These are phyloP conservation scores for Apiospora pterosperma DNA, from an alignment of 2,329 filamentous ascomycete genomes.

Conservation along the genomic window DNA sequence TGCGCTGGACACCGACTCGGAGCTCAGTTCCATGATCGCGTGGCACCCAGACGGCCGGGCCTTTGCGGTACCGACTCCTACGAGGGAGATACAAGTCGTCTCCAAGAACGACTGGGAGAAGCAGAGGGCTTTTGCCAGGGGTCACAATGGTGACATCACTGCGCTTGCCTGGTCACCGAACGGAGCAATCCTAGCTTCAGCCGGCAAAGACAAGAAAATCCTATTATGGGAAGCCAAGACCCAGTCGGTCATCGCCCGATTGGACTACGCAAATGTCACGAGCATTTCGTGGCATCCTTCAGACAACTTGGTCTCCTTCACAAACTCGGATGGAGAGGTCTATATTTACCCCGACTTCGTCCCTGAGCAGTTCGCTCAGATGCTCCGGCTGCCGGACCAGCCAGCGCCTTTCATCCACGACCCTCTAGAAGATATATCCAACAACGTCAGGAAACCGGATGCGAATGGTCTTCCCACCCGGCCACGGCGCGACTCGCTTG, in stretches of 20 bases:
- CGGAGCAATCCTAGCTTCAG: conserved; percentile 76
- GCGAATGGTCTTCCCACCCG: conserved; percentile 52
- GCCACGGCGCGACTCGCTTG: conserved; percentile 60
- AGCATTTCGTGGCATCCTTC: conserved; percentile 88
- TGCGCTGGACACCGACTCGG: conserved; percentile 70
- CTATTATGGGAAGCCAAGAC: conserved; percentile 87
- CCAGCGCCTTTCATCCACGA: conserved; percentile 85
- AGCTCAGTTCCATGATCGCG: conserved; percentile 68
- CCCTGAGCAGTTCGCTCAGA: conserved; percentile 50
- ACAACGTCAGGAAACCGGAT: conserved; percentile 55
- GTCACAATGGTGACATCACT: conserved; percentile 81
- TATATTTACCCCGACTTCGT: conserved; percentile 80
- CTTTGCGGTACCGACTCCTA: conserved; percentile 81
- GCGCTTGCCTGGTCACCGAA: conserved; percentile 93
- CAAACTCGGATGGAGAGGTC: conserved; percentile 87
- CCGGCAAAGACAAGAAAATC: conserved; percentile 65
- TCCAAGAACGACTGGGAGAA: conserved; percentile 89
- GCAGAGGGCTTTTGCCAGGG: conserved; percentile 74
- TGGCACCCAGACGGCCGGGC: conserved; percentile 96
- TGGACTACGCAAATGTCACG: conserved; percentile 80
- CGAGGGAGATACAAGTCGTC: conserved; percentile 79
- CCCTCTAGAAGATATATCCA: conserved; percentile 65
- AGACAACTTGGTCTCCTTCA: conserved; percentile 86
- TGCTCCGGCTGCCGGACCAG: conserved; percentile 60
- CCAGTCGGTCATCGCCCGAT: conserved; percentile 73